Percentiles rank a stretch among this genome's conserved stretches.
Evolutionary conservation across 2,329 filamentous ascomycete species (phyloP).

Genomic region (Tolypocladium sp.): DNA sequence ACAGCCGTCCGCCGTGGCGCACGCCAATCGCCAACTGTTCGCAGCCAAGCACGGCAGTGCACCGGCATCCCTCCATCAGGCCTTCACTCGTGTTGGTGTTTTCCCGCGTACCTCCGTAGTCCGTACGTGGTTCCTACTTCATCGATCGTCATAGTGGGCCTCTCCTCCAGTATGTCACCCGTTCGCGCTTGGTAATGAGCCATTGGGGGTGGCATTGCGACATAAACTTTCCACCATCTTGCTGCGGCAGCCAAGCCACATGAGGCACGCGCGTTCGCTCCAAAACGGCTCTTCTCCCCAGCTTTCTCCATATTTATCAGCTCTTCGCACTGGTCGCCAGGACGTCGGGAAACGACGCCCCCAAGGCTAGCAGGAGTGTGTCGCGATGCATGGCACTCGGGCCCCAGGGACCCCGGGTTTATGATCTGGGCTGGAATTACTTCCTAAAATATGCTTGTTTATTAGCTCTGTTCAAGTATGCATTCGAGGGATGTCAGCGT

Average conservation of each 20-base stretch:
- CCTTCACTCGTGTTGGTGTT: background rate
- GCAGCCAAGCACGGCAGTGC: background rate
- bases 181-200: background rate
- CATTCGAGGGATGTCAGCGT: background rate
- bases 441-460: background rate
- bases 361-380: background rate
- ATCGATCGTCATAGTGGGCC: background rate
- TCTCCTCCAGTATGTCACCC: background rate
- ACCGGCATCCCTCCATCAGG: background rate
- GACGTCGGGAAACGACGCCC: background rate
- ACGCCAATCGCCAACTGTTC: background rate
- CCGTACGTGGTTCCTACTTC: background rate
- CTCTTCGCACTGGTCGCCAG: background rate
- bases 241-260: background rate
- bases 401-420: background rate
- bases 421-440: background rate
- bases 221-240: background rate
- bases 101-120: background rate
- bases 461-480: no score
- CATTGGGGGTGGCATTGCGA: background rate
- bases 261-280: background rate
- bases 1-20: background rate
- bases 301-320: no score
- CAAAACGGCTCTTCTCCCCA: background rate
- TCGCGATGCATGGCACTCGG: background rate